A percentile compares a stretch with the other conserved stretches of the same genome.
phyloP scores from a whole-genome alignment of 2,329 filamentous ascomycete genomes.

The Emmonsia crescens region DNA sequence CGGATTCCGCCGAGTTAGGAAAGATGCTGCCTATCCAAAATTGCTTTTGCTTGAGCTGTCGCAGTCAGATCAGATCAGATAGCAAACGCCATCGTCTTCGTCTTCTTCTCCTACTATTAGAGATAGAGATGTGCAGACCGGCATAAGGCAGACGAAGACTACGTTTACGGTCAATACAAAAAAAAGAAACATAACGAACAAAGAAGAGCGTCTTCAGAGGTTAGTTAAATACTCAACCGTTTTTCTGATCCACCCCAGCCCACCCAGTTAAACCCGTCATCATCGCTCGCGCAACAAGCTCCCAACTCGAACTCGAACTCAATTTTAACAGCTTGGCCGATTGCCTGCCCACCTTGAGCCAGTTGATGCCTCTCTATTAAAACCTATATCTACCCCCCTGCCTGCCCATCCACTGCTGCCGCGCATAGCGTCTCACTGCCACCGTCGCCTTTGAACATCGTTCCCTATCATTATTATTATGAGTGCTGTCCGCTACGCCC shows the following conservation, averaged over 20 bases:
- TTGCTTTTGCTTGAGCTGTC: too few species aligned
- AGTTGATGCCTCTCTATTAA: background rate
- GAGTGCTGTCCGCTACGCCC: conserved; percentile 22
- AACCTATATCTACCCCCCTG: background rate
- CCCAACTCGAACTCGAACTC: background rate
- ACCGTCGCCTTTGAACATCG: background rate
- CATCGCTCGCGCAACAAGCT: background rate
- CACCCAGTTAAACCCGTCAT: background rate
- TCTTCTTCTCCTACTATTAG: too few species aligned
- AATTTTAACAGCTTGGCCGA: too few species aligned
- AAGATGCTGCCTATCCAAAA: too few species aligned
- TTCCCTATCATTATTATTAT: conserved; percentile 21
- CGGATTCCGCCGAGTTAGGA: too few species aligned
- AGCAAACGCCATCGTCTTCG: too few species aligned
- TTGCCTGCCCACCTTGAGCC: too few species aligned
- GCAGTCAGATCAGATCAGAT: too few species aligned
- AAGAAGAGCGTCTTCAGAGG: background rate
- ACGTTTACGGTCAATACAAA: background rate
- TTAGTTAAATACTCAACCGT: background rate
- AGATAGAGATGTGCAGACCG: background rate
- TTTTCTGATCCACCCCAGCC: background rate
- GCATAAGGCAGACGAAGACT: background rate
- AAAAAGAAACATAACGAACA: background rate
- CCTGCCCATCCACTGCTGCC: too few species aligned
- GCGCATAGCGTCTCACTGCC: background rate